Percentiles rank a stretch among this genome's conserved stretches.
Conservation (phyloP, 495 filamentous ascomycete species). For the Chaetomium cochliodes region DNA sequence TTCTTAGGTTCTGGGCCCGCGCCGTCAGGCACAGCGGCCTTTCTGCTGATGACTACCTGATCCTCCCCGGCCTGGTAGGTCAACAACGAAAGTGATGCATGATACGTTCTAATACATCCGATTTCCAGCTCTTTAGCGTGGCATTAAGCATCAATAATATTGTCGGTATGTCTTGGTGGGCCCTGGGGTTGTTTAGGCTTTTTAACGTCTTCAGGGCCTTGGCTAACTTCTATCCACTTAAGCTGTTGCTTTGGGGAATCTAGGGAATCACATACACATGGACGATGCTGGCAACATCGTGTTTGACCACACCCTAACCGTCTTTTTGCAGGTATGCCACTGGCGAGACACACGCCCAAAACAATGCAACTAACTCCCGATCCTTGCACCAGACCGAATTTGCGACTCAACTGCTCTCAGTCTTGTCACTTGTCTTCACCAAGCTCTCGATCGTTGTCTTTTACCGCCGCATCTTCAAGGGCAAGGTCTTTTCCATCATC, state of each 20-base stretch:
- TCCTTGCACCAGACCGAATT: neutral
- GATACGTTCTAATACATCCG: neutral
- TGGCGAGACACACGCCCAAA: neutral
- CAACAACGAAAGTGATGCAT: neutral
- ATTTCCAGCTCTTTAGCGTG: neutral
- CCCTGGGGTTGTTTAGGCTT: neutral
- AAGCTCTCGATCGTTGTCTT: neutral
- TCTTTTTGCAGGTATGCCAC: neutral
- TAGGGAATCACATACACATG: neutral
- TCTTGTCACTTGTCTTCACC: neutral
- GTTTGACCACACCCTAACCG: neutral
- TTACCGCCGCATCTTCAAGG: neutral
- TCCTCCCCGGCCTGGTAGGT: neutral
- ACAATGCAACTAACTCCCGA: neutral
- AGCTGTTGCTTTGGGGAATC: neutral
- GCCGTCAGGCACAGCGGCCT: neutral
- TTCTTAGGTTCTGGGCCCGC: neutral
- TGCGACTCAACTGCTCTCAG: neutral
- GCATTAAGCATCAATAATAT: neutral
- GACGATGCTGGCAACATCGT: neutral
- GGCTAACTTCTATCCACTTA: neutral
- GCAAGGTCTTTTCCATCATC: neutral
- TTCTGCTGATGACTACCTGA: neutral
- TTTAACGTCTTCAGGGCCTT: no score
- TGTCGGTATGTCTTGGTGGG: neutral